Base-by-base conservation (phyloP, 148 eudicot genomes). In the Dysphania ambrosioides region DNA sequence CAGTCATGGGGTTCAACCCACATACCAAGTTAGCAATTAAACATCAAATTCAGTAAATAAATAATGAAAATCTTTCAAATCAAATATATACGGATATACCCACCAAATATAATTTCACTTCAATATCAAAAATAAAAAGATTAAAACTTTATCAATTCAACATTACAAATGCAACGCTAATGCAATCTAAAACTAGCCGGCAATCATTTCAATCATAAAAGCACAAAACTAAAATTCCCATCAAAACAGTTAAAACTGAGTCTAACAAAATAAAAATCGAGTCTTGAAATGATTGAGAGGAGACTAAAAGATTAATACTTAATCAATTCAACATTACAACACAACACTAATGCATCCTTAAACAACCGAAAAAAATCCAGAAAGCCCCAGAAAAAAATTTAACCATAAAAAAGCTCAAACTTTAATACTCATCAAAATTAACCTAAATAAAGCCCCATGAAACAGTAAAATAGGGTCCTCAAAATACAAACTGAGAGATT, bases 401-500 rank as follows among this genome's bases (percentile, higher is more conserved):
- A 32, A 65, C 18, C 42, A 41, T 1, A n/a, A 10, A 66, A 23
- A 24, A 15, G 23, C 40, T 13, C 18, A 26, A 68, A 57, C 55
- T 26, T 30, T 36, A 16, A n/a, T 59, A 63, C 8, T 0, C 35
- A 49, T 8, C 12, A 24, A 9, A 34, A 62, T 34, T n/a, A 49
- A 51, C 21, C 8, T 59, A 72, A 74, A 29, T 5, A 35, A 26
- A 30, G 3, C 21, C 26, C 0, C 24, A 32, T 57, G 42, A 56
- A 23, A 1, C 21, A 47, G 9, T 42, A 16, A 47, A 47, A 12
- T 16, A 21, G 53, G 53, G 38, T 6, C 70, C 15, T 30, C 16
- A 68, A 61, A 42, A 64, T 64, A 89, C 84, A 79, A 75, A 93
- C 98, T 93, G 68, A 93, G 65, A 72, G 98, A 92, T 82, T 93